Evolutionary conservation across 805 yeast species (phyloP).

Genomic region (Saturnispora silvae): DNA sequence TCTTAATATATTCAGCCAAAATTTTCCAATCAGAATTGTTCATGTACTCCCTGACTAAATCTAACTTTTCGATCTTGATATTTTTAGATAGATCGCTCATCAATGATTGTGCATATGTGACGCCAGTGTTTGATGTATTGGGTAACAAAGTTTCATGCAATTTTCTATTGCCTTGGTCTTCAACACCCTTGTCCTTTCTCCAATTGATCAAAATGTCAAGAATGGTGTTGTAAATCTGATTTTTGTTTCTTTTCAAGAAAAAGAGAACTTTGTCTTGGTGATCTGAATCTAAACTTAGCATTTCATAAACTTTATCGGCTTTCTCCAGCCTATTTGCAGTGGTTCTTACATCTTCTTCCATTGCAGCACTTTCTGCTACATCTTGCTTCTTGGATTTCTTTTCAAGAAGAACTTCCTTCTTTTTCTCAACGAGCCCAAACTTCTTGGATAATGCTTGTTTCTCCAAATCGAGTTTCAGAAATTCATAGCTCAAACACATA

Average conservation of each 20-base stretch:
- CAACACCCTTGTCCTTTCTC: not conserved
- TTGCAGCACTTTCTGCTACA: slow-evolving; percentile 13
- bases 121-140: not conserved
- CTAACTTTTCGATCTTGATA: not conserved
- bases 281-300: slow-evolving; percentile 5
- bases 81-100: not conserved
- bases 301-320: slow-evolving; percentile 12
- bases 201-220: slow-evolving; percentile 14
- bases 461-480: slow-evolving; percentile 10
- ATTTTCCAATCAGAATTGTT: slow-evolving; percentile 16
- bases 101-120: slow-evolving; percentile 4
- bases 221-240: slow-evolving; percentile 11
- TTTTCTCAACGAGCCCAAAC: slow-evolving; percentile 13
- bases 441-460: not conserved
- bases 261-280: slow-evolving; percentile 10
- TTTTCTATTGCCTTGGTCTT: not conserved
- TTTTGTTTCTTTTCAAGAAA: slow-evolving; percentile 10
- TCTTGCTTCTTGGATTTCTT: not conserved
- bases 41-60: not conserved
- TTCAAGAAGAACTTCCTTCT: not conserved
- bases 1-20: slow-evolving; percentile 24
- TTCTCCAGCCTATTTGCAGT: slow-evolving; percentile 6
- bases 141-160: not conserved
- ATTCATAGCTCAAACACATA: slow-evolving; percentile 20
- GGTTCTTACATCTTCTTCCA: not conserved